These are phyloP conservation scores for Cryptococcus sp. DNA, from an alignment of 1,284 basidiomycete genomes.

Conservation along the genomic window DNA sequence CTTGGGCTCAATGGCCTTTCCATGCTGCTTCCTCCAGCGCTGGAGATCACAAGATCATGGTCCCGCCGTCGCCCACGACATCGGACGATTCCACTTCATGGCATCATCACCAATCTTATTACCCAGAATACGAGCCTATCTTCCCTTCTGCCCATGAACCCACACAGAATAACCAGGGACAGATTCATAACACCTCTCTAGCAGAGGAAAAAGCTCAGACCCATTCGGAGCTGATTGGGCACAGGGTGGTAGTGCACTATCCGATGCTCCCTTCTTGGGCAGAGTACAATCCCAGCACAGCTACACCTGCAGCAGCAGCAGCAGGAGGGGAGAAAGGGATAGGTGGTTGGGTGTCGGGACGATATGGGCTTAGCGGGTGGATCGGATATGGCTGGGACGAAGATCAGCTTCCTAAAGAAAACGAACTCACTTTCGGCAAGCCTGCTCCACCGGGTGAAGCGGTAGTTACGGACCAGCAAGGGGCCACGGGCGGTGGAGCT, in stretches of 20 bases:
- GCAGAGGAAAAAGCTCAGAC: constrained; percentile 16
- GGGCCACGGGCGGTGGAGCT: neutral
- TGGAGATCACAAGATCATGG: too few relatives aligned
- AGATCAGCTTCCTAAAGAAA: constrained; percentile 28
- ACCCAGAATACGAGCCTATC: constrained; percentile 35
- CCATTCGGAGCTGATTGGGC: constrained; percentile 24
- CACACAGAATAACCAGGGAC: neutral
- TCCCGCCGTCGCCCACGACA: too few relatives aligned
- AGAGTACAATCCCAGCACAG: constrained; percentile 15
- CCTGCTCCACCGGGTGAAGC: constrained; percentile 30
- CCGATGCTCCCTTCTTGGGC: constrained; percentile 34
- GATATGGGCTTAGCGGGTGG: constrained; percentile 21
- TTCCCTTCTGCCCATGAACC: constrained; percentile 4
- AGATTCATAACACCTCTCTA: too few relatives aligned
- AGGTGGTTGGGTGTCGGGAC: constrained; percentile 24
- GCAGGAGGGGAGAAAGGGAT: neutral
- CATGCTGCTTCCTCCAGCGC: neutral
- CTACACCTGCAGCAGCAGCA: neutral
- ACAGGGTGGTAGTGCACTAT: constrained; percentile 32
- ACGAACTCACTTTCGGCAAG: constrained; percentile 31
- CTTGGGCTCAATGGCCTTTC: constrained; percentile 9
- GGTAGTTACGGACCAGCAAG: neutral
- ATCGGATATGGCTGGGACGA: constrained; percentile 38
- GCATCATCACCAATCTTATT: constrained; percentile 40
- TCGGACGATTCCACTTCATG: constrained; percentile 9